These are phyloP conservation scores for Gaeumannomyces tritici DNA, from an alignment of 2,329 filamentous ascomycete genomes.

Conservation along the genomic window DNA sequence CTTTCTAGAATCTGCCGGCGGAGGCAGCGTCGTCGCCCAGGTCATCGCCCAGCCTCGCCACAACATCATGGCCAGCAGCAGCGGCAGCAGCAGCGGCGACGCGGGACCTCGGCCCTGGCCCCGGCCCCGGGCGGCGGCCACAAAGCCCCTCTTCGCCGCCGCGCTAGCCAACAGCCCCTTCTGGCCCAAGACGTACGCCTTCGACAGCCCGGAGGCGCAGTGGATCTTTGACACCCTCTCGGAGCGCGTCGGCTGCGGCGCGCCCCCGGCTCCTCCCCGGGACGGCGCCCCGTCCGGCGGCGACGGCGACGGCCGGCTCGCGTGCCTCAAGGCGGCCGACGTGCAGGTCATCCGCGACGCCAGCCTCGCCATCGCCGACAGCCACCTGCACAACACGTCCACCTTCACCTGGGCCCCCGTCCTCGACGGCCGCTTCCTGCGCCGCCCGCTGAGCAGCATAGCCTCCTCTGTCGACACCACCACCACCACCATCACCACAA, in stretches of 20 bases:
- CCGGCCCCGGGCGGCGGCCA: too few species aligned
- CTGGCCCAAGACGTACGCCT: constrained; percentile 48
- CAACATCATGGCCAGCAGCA: not conserved
- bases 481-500: too few species aligned
- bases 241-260: constrained; percentile 35
- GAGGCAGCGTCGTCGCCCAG: constrained; percentile 41
- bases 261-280: constrained; percentile 4
- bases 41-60: constrained; percentile 28
- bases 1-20: constrained; percentile 36
- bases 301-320: constrained; percentile 27
- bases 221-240: constrained; percentile 36
- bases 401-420: constrained; percentile 53
- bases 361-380: constrained; percentile 34
- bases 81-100: not conserved
- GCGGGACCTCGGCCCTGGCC: too few species aligned
- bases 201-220: constrained; percentile 40
- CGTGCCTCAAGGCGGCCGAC: constrained; percentile 44
- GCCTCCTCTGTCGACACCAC: constrained; percentile 32
- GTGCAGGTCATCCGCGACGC: constrained; percentile 44
- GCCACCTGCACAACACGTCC: constrained; percentile 42
- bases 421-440: constrained; percentile 45
- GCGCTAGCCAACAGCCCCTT: constrained; percentile 37
- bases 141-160: constrained; percentile 11
- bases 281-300: constrained; percentile 17
- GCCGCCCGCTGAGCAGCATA: constrained; percentile 28